These are phyloP conservation scores for Elaeis guineensis DNA, from an alignment of 176 grass and related monocot species.

Conservation along the genomic window DNA sequence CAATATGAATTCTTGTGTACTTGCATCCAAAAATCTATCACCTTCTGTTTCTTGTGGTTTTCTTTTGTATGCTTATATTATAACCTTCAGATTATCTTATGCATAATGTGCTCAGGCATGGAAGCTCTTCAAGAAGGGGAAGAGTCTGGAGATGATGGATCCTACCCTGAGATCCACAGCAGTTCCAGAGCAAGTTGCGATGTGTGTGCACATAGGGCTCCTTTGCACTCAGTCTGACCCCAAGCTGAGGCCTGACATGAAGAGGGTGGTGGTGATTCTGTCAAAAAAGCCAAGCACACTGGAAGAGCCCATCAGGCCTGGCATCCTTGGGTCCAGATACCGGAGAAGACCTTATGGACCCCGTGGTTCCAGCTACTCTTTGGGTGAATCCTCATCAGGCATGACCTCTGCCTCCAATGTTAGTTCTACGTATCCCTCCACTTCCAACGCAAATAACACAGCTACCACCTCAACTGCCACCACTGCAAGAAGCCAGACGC, in stretches of 20 bases:
- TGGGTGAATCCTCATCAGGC: constrained; percentile 41
- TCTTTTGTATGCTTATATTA: too few species aligned
- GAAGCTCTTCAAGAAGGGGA: constrained; percentile 64
- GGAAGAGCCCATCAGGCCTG: constrained; percentile 68
- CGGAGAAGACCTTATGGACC: constrained; percentile 33
- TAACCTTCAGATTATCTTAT: too few species aligned
- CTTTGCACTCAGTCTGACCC: constrained; percentile 79
- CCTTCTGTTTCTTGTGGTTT: too few species aligned
- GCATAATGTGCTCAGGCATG: constrained; percentile 38
- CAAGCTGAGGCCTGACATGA: constrained; percentile 81
- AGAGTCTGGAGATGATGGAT: constrained; percentile 64
- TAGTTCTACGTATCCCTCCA: constrained; percentile 29
- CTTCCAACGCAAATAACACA: constrained; percentile 24
- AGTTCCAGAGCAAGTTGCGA: constrained; percentile 49
- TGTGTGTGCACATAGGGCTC: constrained; percentile 64
- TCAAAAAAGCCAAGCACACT: constrained; percentile 72
- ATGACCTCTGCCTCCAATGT: constrained; percentile 23
- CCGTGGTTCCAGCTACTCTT: constrained; percentile 29
- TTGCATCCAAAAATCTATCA: too few species aligned
- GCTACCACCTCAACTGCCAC: constrained; percentile 35
- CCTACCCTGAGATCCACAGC: constrained; percentile 31
- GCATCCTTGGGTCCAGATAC: constrained; percentile 47
- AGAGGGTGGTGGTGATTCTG: constrained; percentile 64
- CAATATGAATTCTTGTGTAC: too few species aligned
- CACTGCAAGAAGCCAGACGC: constrained; percentile 21